Conservation (phyloP, 768 basidiomycete species). For the Boletellus ananiceps region DNA sequence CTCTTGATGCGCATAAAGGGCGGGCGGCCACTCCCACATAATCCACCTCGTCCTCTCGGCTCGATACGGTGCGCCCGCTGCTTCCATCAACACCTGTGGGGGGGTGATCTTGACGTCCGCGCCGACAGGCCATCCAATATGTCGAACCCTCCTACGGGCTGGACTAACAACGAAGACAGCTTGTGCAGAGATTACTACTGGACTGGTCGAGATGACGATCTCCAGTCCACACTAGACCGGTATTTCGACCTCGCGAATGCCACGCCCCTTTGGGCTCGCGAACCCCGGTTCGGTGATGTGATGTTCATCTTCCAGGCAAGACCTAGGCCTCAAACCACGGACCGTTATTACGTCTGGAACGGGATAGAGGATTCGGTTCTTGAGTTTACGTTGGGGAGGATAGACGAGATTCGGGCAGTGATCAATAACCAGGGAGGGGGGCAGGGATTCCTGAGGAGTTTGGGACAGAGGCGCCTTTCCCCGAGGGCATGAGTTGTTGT, state of each 20-base stretch:
- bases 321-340: neutral
- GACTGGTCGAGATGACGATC: neutral
- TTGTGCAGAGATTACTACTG: neutral
- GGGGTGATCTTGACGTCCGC: too few relatives aligned
- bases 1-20: too few relatives aligned
- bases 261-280: neutral
- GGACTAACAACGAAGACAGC: neutral
- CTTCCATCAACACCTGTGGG: too few relatives aligned
- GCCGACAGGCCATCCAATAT: neutral
- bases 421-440: neutral
- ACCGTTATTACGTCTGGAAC: neutral
- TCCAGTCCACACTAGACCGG: neutral
- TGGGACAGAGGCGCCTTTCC: neutral
- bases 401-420: too few relatives aligned
- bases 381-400: neutral
- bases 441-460: neutral
- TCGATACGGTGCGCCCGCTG: too few relatives aligned
- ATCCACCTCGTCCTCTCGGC: too few relatives aligned
- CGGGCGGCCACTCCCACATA: too few relatives aligned
- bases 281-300: neutral
- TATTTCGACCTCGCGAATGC: neutral
- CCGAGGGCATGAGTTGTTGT: neutral
- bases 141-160: neutral
- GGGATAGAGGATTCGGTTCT: neutral
- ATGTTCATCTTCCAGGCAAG: neutral